Conservation (phyloP, 495 filamentous ascomycete genomes). For the Chaetomium fimeti region DNA sequence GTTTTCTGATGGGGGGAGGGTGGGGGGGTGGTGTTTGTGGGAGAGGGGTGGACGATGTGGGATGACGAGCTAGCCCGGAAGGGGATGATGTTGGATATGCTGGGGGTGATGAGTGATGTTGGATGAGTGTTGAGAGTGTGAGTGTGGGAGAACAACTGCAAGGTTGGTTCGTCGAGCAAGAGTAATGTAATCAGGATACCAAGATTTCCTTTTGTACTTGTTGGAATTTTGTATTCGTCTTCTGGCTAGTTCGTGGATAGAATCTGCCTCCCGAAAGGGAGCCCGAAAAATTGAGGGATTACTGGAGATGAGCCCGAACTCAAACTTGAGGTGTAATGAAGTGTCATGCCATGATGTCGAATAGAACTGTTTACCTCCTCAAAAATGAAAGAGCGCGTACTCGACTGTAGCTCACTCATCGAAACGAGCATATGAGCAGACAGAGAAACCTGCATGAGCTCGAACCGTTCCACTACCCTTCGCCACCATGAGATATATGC, state of each 20-base stretch:
- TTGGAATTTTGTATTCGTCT: not conserved
- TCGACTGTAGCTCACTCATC: too few species aligned
- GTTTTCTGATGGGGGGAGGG: not conserved
- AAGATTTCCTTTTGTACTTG: not conserved
- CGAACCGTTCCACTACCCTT: too few species aligned
- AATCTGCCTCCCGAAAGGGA: too few species aligned
- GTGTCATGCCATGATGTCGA: too few species aligned
- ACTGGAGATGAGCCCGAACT: not conserved
- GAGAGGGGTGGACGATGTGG: not conserved
- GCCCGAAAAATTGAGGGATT: too few species aligned
- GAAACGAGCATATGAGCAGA: too few species aligned
- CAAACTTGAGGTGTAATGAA: too few species aligned
- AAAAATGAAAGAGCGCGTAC: too few species aligned
- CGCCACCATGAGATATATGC: not conserved
- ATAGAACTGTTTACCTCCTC: too few species aligned
- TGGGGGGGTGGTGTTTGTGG: not conserved
- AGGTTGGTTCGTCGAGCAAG: not conserved
- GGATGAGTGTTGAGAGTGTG: not conserved
- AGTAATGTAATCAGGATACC: slow-evolving; percentile 9
- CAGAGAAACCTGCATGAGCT: too few species aligned
- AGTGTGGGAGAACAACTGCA: not conserved
- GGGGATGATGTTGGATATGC: not conserved
- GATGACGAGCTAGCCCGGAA: not conserved
- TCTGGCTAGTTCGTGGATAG: not conserved
- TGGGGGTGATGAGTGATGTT: not conserved